Conservation (phyloP, 73 alveolate genomes). For the Diophrys sp. region DNA sequence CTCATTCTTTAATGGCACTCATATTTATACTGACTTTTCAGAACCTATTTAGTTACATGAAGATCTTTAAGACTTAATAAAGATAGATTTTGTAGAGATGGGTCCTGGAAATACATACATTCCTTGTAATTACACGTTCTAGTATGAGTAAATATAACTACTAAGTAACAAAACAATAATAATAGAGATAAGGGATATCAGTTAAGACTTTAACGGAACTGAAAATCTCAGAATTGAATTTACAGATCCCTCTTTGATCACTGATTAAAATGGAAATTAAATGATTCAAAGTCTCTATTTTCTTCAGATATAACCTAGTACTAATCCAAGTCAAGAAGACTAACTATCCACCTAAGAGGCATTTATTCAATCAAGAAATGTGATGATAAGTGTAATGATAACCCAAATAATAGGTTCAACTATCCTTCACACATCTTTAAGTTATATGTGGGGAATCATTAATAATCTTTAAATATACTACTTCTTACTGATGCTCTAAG, state of each 20-base stretch:
- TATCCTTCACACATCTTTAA: neutral
- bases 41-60: neutral
- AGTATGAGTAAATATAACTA: neutral
- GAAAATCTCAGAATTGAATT: no score
- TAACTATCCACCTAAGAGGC: neutral
- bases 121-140: neutral
- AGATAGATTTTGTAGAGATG: neutral
- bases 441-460: neutral
- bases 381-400: neutral
- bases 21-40: no score
- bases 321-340: neutral
- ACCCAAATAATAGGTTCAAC: neutral
- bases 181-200: no score
- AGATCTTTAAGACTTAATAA: neutral
- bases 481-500: neutral
- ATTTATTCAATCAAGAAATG: neutral
- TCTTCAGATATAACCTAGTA: no score
- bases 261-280: neutral
- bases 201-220: no score
- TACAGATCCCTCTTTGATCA: no score
- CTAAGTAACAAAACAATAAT: no score
- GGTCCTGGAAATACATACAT: neutral
- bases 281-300: neutral
- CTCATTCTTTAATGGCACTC: neutral
- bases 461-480: neutral